phyloP scores from a whole-genome alignment of 2,329 filamentous ascomycete species.

The Aspergillus ibericus region DNA sequence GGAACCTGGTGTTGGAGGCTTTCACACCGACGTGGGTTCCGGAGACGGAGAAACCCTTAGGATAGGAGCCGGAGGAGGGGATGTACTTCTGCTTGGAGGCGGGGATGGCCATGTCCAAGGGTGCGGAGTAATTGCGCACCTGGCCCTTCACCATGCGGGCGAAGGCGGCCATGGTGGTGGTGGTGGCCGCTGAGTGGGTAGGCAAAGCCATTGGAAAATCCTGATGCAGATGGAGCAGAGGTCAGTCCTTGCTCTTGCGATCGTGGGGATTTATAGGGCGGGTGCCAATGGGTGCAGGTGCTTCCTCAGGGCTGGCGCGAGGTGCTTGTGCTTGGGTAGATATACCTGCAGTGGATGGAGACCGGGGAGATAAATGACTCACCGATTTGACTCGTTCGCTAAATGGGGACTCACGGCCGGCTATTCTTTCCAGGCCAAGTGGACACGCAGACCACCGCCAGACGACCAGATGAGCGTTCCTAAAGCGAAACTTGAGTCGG shows the following conservation, averaged over 20 bases:
- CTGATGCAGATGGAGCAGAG: background rate
- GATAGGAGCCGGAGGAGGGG: conserved; percentile 80
- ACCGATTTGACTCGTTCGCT: background rate
- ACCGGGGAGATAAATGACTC: conserved; percentile 13
- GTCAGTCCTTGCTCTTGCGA: conserved; percentile 1
- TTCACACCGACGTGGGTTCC: conserved; percentile 93
- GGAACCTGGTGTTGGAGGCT: conserved; percentile 83
- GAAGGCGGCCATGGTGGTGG: conserved; percentile 33
- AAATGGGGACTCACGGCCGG: background rate
- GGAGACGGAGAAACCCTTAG: conserved; percentile 82
- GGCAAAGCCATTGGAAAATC: conserved; percentile 25
- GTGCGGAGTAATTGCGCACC: conserved; percentile 47
- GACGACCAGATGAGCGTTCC: background rate
- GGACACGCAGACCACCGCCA: conserved; percentile 8
- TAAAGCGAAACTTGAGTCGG: background rate
- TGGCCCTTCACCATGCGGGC: conserved; percentile 40
- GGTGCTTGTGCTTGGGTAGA: conserved; percentile 5
- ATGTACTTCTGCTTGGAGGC: conserved; percentile 87
- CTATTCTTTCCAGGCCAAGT: conserved; percentile 2
- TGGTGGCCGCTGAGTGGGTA: conserved; percentile 26
- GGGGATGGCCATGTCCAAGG: conserved; percentile 59
- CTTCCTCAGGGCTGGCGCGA: background rate
- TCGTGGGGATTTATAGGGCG: background rate
- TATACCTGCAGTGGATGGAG: conserved; percentile 4
- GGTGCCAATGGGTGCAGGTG: background rate